Conservation (phyloP, 1,284 basidiomycete genomes). For the Sporisorium iseilematis-ciliati region DNA sequence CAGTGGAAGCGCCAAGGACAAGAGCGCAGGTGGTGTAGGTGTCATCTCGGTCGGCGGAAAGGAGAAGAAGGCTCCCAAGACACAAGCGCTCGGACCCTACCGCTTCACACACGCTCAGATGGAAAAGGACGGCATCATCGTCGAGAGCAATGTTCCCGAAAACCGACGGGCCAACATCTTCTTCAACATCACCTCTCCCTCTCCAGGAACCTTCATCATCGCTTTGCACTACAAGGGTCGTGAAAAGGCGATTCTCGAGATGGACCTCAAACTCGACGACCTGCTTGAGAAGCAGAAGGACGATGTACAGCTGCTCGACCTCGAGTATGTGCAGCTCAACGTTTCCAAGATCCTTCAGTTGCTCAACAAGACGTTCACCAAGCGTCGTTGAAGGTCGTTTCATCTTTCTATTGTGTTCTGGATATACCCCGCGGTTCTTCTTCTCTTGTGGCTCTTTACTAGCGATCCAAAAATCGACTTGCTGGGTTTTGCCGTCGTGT, state of each 20-base stretch:
- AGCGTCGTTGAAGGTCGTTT: slow-evolving; percentile 40
- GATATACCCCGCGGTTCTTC: slow-evolving; percentile 14
- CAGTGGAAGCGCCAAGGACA: slow-evolving; percentile 69
- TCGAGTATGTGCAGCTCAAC: slow-evolving; percentile 97
- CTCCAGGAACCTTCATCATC: slow-evolving; percentile 98
- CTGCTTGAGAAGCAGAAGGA: slow-evolving; percentile 98
- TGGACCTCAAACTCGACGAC: slow-evolving; percentile 99
- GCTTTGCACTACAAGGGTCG: slow-evolving; percentile 98
- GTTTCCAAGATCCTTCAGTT: slow-evolving; percentile 92
- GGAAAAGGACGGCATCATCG: slow-evolving; percentile 99
- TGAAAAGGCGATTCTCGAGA: slow-evolving; percentile 99
- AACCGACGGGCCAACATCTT: slow-evolving; percentile 93
- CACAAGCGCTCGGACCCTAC: slow-evolving; percentile 91
- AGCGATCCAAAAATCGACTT: background rate
- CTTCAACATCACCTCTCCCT: slow-evolving; percentile 97
- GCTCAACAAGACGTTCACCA: slow-evolving; percentile 70
- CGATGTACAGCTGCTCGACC: slow-evolving; percentile 91
- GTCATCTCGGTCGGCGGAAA: slow-evolving; percentile 96
- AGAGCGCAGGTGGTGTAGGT: slow-evolving; percentile 83
- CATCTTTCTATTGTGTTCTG: background rate
- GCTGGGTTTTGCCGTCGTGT: no score
- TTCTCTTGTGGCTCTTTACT: background rate
- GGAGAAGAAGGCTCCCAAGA: slow-evolving; percentile 90
- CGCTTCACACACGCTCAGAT: slow-evolving; percentile 96
- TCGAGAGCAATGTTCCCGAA: slow-evolving; percentile 97